Conservation (phyloP, 345 rosid genomes). For the Eucalyptus guilfoylei region DNA sequence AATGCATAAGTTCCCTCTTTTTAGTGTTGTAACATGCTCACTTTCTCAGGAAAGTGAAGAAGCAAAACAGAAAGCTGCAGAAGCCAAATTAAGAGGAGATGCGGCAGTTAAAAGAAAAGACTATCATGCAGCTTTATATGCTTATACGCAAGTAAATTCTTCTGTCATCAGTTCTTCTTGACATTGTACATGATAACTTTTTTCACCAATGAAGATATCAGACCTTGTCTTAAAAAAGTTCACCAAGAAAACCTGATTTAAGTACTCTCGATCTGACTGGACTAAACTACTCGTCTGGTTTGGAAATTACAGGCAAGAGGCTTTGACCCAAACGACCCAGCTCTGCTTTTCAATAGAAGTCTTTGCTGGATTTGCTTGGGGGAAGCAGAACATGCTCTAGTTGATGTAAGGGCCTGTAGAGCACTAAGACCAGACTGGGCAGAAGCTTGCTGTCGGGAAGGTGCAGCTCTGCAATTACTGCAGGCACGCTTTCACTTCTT, state of each 20-base stretch:
- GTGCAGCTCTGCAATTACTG: constrained; percentile 71
- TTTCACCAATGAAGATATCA: background rate
- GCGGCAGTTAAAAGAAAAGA: constrained; percentile 66
- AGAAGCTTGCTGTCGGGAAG: constrained; percentile 89
- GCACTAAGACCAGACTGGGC: constrained; percentile 70
- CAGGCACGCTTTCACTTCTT: background rate
- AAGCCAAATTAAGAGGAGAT: constrained; percentile 89
- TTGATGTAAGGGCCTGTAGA: constrained; percentile 73
- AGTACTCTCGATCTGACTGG: background rate
- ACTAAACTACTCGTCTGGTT: background rate
- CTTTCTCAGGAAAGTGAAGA: constrained; percentile 58
- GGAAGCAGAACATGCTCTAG: constrained; percentile 68
- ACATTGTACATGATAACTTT: background rate
- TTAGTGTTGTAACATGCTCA: background rate
- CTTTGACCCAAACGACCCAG: constrained; percentile 68
- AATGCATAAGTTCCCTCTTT: background rate
- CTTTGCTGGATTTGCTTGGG: constrained; percentile 74
- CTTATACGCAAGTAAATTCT: constrained; percentile 65
- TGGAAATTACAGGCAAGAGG: constrained; percentile 55
- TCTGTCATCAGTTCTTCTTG: background rate
- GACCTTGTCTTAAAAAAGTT: background rate
- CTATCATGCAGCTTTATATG: constrained; percentile 47
- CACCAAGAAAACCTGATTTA: background rate
- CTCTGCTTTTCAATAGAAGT: constrained; percentile 72
- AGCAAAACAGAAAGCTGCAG: constrained; percentile 69